Conservation (phyloP, 2,329 filamentous ascomycete genomes). For the Phoma sp. region DNA sequence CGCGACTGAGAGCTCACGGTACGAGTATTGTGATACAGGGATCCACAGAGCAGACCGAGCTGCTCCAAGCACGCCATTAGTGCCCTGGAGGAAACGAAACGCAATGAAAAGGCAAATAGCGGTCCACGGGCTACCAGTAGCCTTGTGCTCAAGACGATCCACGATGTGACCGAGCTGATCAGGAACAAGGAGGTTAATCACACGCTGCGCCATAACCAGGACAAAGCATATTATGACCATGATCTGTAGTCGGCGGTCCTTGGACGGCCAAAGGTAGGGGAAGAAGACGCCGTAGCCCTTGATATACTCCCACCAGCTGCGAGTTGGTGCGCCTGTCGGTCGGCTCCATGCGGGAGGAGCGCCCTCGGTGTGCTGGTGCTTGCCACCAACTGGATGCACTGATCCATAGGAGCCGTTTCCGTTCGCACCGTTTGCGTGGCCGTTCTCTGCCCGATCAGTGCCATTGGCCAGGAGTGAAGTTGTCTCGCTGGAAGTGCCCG, state of each 20-base stretch:
- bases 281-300: slow-evolving; percentile 93
- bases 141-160: slow-evolving; percentile 66
- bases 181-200: slow-evolving; percentile 86
- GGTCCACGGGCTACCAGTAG: slow-evolving; percentile 69
- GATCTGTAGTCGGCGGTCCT: slow-evolving; percentile 74
- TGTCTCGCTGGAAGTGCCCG: slow-evolving; percentile 58
- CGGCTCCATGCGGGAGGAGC: slow-evolving; percentile 83
- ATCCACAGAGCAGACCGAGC: slow-evolving; percentile 88
- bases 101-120: slow-evolving; percentile 77
- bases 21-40: slow-evolving; percentile 95
- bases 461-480: slow-evolving; percentile 65
- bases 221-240: slow-evolving; percentile 82
- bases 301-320: slow-evolving; percentile 95
- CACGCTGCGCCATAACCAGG: slow-evolving; percentile 78
- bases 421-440: slow-evolving; percentile 49
- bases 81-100: slow-evolving; percentile 83
- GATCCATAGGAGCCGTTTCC: slow-evolving; percentile 62
- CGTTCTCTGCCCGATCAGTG: slow-evolving; percentile 46
- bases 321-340: slow-evolving; percentile 81
- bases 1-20: slow-evolving; percentile 89
- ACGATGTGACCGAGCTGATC: slow-evolving; percentile 80
- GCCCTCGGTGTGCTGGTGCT: slow-evolving; percentile 59
- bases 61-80: slow-evolving; percentile 84
- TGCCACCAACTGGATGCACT: slow-evolving; percentile 50
- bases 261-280: slow-evolving; percentile 94